Base-by-base conservation (phyloP, 176 grass and related monocot species). In the Panicum miliaceum region DNA sequence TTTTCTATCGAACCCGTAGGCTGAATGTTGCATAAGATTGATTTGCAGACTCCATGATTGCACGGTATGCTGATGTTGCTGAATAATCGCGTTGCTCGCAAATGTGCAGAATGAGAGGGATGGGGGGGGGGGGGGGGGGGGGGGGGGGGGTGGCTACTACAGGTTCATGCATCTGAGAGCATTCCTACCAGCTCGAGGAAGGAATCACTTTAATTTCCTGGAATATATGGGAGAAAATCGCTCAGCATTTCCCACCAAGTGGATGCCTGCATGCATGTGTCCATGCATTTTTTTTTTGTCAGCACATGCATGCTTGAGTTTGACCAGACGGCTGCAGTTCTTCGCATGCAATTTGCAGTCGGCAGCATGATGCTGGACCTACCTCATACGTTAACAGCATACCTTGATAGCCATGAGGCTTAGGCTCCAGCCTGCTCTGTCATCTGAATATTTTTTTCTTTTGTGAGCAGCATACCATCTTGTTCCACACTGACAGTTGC, bases 331-430 rank as follows among this genome's bases (percentile, higher is more conserved):
- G 54, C 22, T 23, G 75, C 37, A 77, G 37, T 11, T 64, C 60
- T 1, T 63, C 23, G 60, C 60, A 12, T 34, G 15, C 57, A 29
- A 42, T 6, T 22, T 47, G 58, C 2, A 4, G 63, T 80, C 46
- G 32, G 45, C 63, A 53, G 45, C 63, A 38, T 80, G 78, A 80
- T 23, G 61, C 61, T 66, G 77, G 61, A 15, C 15, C 27, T n/a
- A 64, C 7, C 19, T 66, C 61, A 65, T 57, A 9, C 0, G 11
- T 34, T 40, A 5, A 13, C 25, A 7, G 14, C 19, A 61, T 62
- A 4, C 48, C 13, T 62, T 19, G 63, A 36, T 8, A 36, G 5
- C 8, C 64, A 40, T 68, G 64, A 5, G 8, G 35, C 11, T 41
- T 23, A 8, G 0, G 11, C 77, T 52, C 12, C 45, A 15, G 8